Conservation (phyloP, 2,329 filamentous ascomycete genomes). For the Dothidotthia symphoricarpi region DNA sequence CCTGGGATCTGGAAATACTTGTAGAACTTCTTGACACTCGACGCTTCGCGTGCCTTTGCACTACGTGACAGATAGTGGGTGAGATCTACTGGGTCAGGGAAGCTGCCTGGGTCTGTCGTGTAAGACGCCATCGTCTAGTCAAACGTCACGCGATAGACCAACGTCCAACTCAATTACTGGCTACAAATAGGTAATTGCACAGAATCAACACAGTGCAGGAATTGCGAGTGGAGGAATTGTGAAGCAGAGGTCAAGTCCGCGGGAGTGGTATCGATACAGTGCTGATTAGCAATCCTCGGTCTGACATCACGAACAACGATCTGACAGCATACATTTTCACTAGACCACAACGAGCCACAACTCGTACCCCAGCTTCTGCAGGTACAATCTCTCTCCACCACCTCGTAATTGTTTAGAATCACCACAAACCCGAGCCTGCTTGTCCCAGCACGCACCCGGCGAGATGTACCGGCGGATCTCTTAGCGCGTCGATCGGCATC, state of each 20-base stretch:
- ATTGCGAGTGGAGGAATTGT: no score
- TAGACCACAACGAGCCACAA: conserved; percentile 10
- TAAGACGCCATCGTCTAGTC: conserved; percentile 25
- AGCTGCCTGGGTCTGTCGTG: conserved; percentile 24
- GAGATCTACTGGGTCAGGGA: conserved; percentile 65
- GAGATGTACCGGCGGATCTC: not conserved
- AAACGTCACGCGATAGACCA: not conserved
- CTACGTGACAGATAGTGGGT: conserved; percentile 74
- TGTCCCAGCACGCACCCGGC: no score
- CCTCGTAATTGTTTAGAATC: no score
- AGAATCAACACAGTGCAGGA: no score
- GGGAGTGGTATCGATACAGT: conserved; percentile 1
- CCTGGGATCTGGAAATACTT: conserved; percentile 71
- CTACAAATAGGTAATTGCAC: no score
- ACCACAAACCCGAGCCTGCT: not conserved
- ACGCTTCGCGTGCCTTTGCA: conserved; percentile 64
- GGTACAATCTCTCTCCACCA: no score
- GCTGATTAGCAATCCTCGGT: no score
- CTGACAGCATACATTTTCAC: conserved; percentile 7
- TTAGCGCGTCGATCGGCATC: conserved; percentile 7
- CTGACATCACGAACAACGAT: conserved; percentile 15
- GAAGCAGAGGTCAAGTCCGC: conserved; percentile 4
- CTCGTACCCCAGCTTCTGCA: not conserved
- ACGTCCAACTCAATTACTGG: no score
- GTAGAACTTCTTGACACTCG: conserved; percentile 77